Base-by-base conservation (phyloP, 2,329 filamentous ascomycete genomes). In the Cyphellophora europaea region DNA sequence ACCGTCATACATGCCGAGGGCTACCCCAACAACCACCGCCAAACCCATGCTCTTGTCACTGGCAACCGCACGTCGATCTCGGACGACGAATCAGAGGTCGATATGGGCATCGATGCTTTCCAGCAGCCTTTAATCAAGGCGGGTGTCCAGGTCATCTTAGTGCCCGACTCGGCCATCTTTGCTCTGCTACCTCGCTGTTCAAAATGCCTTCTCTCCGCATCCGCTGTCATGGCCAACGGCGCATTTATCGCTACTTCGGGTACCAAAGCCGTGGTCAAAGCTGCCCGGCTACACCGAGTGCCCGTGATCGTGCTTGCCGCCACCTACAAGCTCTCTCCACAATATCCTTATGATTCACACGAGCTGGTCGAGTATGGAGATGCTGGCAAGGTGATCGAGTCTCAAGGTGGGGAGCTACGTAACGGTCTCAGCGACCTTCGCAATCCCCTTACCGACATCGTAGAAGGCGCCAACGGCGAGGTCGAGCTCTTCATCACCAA, bases 161-260 rank as follows among this genome's bases (percentile, higher is more conserved):
- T 96, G 36, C 78, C 85, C 28, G 88, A 93, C 58, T 81, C 79
- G 5, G 83, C 86, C 6, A 73, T 93, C 35, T 93, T 88, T 63
- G 87, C 88, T 1, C 83, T 96, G 51, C 96, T 98, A 84, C 83
- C 88, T 6, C 78, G 82, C 41, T 85, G 95, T 49, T 93, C 89
- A 68, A 95, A 95, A 64, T 89, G 98, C 42, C 83, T 98, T 32
- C 69, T 98, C 5, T 81, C 83, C 10, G 89, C 89, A 5, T 82
- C 88, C 52, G 81, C 83, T 3, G 84, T 98, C 17, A 77, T 93
- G 30, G 84, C 85, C 32, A 91, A 93, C 51, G 91, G 91, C 33
- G 83, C 83, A 5, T 74, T 94, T 16, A 72, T 96, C 17, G 82
- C 86, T 12, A 81, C 87, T 27, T 78, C 82, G 4, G 91, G 91